Evolutionary conservation across 1,139 yeast species (phyloP).

Genomic region (Yamadazyma mexicana): DNA sequence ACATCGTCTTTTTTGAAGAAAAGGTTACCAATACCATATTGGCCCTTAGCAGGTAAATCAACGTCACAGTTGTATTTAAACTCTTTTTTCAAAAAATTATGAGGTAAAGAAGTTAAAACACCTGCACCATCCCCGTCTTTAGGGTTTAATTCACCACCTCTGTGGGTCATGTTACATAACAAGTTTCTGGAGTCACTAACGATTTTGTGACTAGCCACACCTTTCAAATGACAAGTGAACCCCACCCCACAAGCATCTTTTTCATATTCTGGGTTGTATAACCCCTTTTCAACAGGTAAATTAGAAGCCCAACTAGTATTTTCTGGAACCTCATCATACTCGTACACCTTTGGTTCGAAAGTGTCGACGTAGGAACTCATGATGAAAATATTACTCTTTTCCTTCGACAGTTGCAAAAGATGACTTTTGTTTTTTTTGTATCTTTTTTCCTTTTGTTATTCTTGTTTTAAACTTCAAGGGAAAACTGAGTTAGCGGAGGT

Average conservation of each 20-base stretch:
- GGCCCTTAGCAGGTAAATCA: conserved; percentile 72
- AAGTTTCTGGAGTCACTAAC: conserved; percentile 86
- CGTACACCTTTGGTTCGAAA: conserved; percentile 47
- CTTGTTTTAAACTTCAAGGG: neutral
- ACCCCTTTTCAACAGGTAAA: conserved; percentile 83
- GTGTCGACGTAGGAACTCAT: conserved; percentile 36
- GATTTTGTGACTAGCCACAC: conserved; percentile 83
- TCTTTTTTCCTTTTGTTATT: neutral
- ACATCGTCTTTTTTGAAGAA: conserved; percentile 83
- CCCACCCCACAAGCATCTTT: conserved; percentile 99
- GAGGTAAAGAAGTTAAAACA: conserved; percentile 89
- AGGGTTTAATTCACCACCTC: conserved; percentile 97
- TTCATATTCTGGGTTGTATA: conserved; percentile 91
- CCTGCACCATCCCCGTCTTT: conserved; percentile 99
- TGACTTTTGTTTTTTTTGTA: neutral
- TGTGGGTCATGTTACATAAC: conserved; percentile 96
- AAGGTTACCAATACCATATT: conserved; percentile 92
- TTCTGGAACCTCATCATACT: conserved; percentile 73
- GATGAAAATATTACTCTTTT: neutral
- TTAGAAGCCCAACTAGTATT: conserved; percentile 92
- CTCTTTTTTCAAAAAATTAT: conserved; percentile 80
- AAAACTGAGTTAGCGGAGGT: conserved; percentile 9
- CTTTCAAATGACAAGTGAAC: conserved; percentile 92
- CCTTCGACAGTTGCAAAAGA: neutral
- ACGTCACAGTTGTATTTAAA: conserved; percentile 65